phyloP scores from a whole-genome alignment of 148 eudicot genomes.

The Diospyros kaki region DNA sequence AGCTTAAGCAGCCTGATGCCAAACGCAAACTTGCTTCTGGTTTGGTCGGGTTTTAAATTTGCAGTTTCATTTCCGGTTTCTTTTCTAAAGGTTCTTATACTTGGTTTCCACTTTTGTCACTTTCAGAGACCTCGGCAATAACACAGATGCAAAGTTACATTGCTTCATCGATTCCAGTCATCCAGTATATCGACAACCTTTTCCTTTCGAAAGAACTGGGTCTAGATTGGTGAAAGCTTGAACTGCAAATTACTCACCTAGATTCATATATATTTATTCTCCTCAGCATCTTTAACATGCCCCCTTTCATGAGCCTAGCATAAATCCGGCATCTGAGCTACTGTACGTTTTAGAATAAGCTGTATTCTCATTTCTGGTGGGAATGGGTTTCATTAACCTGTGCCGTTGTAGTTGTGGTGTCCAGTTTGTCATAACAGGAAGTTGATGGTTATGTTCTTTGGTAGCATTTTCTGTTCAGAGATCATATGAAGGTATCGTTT shows the following conservation, averaged over 20 bases:
- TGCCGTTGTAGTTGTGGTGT: too few relatives aligned
- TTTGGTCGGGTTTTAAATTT: not conserved
- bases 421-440: too few relatives aligned
- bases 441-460: too few relatives aligned
- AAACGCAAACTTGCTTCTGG: not conserved
- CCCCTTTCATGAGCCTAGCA: too few relatives aligned
- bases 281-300: too few relatives aligned
- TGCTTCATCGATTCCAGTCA: conserved; percentile 50
- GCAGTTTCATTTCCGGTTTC: not conserved
- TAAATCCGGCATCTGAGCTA: too few relatives aligned
- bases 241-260: not conserved
- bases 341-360: too few relatives aligned
- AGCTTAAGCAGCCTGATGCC: conserved; percentile 1
- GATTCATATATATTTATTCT: not conserved
- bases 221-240: conserved; percentile 60
- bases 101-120: not conserved
- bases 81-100: not conserved
- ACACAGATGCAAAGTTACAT: conserved; percentile 71
- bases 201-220: conserved; percentile 64
- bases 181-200: conserved; percentile 59
- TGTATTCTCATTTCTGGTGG: too few relatives aligned
- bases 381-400: too few relatives aligned
- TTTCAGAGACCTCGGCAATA: conserved; percentile 68
- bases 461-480: too few relatives aligned
- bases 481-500: too few relatives aligned